Conservation (phyloP, 352 stramenopile genomes). For the Pythium myriotylum region DNA sequence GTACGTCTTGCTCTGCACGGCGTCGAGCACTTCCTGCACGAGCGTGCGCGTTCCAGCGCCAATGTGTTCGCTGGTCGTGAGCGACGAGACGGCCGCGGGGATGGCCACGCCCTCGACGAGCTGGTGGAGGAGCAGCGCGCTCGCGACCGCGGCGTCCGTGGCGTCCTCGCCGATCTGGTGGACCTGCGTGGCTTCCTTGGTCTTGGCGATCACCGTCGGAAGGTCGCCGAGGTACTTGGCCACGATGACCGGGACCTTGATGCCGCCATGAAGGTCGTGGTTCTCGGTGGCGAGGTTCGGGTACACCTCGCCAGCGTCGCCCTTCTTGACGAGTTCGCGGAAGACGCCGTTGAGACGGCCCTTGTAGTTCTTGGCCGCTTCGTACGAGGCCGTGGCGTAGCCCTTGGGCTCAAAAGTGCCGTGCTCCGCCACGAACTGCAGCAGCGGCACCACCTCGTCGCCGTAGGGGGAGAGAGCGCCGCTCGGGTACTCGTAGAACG, state of each 20-base stretch:
- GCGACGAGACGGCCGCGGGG: conserved; percentile 36
- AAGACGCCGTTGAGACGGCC: conserved; percentile 69
- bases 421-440: conserved; percentile 48
- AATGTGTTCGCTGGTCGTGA: conserved; percentile 43
- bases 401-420: conserved; percentile 44
- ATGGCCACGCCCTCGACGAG: conserved; percentile 44
- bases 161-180: conserved; percentile 57
- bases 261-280: conserved; percentile 61
- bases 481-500: conserved; percentile 65
- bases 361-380: conserved; percentile 56
- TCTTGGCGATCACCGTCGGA: conserved; percentile 43
- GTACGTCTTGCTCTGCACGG: conserved; percentile 44
- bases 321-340: conserved; percentile 67
- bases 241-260: conserved; percentile 59
- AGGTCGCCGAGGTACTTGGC: conserved; percentile 49
- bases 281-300: conserved; percentile 50
- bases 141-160: conserved; percentile 53
- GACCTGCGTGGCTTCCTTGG: conserved; percentile 48
- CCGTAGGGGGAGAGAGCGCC: conserved; percentile 64
- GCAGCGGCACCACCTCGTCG: conserved; percentile 63
- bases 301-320: conserved; percentile 57
- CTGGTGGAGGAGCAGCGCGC: conserved; percentile 52
- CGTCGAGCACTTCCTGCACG: conserved; percentile 52
- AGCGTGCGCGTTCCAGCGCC: conserved; percentile 31
- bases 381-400: conserved; percentile 55